phyloP scores from a whole-genome alignment of 805 yeast genomes.

The Sugiyamaella lignohabitans region DNA sequence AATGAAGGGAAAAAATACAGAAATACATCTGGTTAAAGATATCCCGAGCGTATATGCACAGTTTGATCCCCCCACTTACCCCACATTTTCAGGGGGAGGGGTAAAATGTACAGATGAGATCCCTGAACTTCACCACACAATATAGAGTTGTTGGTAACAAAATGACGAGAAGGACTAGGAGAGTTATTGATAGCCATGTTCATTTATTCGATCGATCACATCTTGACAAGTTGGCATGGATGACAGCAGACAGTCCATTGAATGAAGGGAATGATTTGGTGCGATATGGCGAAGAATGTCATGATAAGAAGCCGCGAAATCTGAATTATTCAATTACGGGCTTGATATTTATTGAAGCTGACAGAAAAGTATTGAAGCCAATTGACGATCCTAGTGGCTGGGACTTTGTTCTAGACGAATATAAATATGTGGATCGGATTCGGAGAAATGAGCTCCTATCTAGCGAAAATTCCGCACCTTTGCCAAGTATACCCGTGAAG shows the following conservation, averaged over 20 bases:
- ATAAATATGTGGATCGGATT: conserved; percentile 23
- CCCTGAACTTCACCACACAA: no score
- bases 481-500: conserved; percentile 14
- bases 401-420: conserved; percentile 29
- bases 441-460: conserved; percentile 1
- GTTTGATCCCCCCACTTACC: no score
- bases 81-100: no score
- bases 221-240: conserved; percentile 31
- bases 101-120: no score
- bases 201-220: conserved; percentile 32
- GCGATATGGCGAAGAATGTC: conserved; percentile 25
- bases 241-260: conserved; percentile 30
- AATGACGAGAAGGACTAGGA: no score
- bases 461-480: neutral
- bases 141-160: no score
- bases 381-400: conserved; percentile 21
- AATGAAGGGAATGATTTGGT: conserved; percentile 20
- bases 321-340: conserved; percentile 27
- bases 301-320: neutral
- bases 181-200: conserved; percentile 25
- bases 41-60: no score
- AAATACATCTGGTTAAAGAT: no score
- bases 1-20: no score
- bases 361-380: conserved; percentile 21
- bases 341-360: conserved; percentile 34